Evolutionary conservation across 352 stramenopile genomes (phyloP).

Genomic region (Globisporangium camurandrum): DNA sequence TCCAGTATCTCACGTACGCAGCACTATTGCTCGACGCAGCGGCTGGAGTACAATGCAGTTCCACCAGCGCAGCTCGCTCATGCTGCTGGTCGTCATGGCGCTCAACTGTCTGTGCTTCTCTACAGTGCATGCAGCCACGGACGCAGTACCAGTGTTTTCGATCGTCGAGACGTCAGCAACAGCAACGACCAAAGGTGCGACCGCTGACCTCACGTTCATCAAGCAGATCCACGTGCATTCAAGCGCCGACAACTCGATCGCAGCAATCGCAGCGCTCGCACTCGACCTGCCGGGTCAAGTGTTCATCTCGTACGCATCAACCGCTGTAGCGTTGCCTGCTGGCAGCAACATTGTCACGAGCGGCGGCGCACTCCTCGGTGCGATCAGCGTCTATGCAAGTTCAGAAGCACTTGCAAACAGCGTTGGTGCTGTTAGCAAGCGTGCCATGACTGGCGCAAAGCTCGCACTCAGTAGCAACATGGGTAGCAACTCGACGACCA

Average conservation of each 20-base stretch:
- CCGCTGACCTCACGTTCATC: neutral
- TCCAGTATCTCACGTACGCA: no score
- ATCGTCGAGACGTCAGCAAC: neutral
- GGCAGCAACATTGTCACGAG: no score
- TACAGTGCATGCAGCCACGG: neutral
- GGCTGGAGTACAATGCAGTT: no score
- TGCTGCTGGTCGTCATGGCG: neutral
- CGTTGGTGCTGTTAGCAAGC: neutral
- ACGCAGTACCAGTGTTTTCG: neutral
- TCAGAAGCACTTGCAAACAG: neutral
- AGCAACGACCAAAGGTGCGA: neutral
- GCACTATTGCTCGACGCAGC: no score
- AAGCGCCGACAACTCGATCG: neutral
- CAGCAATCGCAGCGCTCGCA: neutral
- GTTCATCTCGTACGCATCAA: neutral
- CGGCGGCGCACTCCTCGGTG: neutral
- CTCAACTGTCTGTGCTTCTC: neutral
- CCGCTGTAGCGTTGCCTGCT: no score
- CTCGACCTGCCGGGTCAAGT: neutral
- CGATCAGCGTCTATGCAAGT: neutral
- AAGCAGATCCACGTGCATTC: neutral
- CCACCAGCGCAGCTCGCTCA: neutral
- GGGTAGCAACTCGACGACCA: neutral
- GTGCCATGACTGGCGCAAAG: neutral
- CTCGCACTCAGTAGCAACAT: neutral